Conservation (phyloP, 1,284 basidiomycete species). For the Apiotrichum gamsii region DNA sequence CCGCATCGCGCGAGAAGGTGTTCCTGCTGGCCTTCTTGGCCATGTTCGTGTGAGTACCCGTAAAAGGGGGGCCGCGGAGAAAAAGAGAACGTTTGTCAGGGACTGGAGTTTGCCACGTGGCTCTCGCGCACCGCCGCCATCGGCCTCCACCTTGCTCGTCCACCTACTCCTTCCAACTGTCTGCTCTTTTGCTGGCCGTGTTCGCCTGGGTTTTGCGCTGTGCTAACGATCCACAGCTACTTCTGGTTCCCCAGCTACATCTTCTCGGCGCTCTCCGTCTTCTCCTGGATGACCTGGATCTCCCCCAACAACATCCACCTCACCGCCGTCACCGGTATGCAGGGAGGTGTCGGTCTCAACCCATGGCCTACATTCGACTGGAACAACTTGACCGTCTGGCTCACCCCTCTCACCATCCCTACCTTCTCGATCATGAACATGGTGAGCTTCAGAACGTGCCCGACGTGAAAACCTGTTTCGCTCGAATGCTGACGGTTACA, state of each 20-base stretch:
- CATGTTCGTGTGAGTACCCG: constrained; percentile 29
- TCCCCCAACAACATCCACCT: constrained; percentile 38
- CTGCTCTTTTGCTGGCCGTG: too few relatives aligned
- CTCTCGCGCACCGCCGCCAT: background rate
- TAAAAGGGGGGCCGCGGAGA: too few relatives aligned
- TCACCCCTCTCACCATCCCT: constrained; percentile 23
- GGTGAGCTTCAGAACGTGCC: background rate
- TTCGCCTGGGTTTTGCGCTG: too few relatives aligned
- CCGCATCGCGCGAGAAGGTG: constrained; percentile 33
- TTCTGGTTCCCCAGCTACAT: constrained; percentile 39
- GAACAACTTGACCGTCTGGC: background rate
- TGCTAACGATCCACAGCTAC: constrained; percentile 14
- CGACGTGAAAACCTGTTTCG: constrained; percentile 2
- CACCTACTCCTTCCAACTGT: too few relatives aligned
- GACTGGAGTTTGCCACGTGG: too few relatives aligned
- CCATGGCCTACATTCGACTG: constrained; percentile 37
- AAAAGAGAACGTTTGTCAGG: too few relatives aligned
- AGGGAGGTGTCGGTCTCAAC: constrained; percentile 37
- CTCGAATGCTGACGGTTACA: too few relatives aligned
- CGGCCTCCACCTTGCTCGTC: constrained; percentile 5
- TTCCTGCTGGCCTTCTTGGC: constrained; percentile 29
- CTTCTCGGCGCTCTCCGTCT: constrained; percentile 50
- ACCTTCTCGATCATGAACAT: constrained; percentile 32
- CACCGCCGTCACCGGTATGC: constrained; percentile 18
- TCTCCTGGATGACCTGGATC: constrained; percentile 58